Base-by-base conservation (phyloP, 2,329 filamentous ascomycete genomes). In the Arthrobotrys sphaeroides region DNA sequence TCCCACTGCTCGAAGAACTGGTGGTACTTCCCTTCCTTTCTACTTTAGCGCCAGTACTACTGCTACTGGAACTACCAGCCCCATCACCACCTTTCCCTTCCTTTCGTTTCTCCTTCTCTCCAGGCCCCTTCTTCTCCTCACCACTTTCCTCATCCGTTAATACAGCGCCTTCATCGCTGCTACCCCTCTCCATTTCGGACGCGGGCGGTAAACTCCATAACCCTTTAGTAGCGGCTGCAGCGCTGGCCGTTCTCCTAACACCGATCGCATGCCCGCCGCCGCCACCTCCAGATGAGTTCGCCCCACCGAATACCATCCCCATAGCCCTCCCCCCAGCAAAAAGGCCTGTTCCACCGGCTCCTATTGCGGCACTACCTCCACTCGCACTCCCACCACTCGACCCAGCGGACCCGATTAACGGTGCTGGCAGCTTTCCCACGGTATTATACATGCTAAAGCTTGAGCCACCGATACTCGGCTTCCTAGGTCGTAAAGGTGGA, bases 361-460 rank as follows among this genome's bases (percentile, higher is more conserved):
- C 24, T 13, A 7, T 1, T 9, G 13, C 22, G 9, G 28, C 22
- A 13, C 28, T 12, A 10, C 61, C 26, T 6, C 61, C 45, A 5
- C 31, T 16, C 5, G n/a, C 9, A 18, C 4, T 20, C 7, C 5
- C 31, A n/a, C 33, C 10, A n/a, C 5, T 16, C 6, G 20, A 47
- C 20, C 36, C 47, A n/a, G 70, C 70, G 9, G 55, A 42, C 0
- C 70, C 70, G 26, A 74, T 64, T 12, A 74, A 33, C 10, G 70
- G 62, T 4, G 62, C 47, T 5, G 70, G 70, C n/a, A 74, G n/a
- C 31, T 43, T 62, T n/a, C 70, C 70, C 10, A 40, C 40, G 5
- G 55, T 62, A n/a, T 74, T 74, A 13, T 74, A 74, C 70, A 74
- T 74, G 36, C 70, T 74, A 18, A 74, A 74, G 9, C 51, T 40